Evolutionary conservation across 2,329 filamentous ascomycete genomes (phyloP).

Genomic region (Penicillium sp.): DNA sequence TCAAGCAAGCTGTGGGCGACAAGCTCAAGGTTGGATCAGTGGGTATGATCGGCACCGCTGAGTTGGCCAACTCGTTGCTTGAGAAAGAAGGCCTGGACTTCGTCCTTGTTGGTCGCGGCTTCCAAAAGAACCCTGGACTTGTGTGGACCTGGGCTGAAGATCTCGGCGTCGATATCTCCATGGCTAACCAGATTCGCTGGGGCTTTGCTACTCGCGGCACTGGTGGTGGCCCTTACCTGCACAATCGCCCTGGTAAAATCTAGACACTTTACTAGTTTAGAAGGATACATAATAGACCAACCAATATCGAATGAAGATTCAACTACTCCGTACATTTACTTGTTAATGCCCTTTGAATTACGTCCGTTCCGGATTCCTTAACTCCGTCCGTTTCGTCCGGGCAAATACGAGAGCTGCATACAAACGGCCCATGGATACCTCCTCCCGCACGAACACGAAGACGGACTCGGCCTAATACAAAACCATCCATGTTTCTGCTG

Average conservation of each 20-base stretch:
- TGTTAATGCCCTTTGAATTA: background rate
- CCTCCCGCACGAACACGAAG: background rate
- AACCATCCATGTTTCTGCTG: background rate
- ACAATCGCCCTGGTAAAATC: slow-evolving; percentile 19
- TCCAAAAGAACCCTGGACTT: slow-evolving; percentile 79
- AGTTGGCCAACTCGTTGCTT: slow-evolving; percentile 66
- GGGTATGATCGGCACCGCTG: slow-evolving; percentile 70
- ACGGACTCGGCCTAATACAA: background rate
- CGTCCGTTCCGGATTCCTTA: background rate
- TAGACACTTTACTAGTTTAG: slow-evolving; percentile 1
- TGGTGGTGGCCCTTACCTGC: slow-evolving; percentile 20
- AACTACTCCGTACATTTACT: no score
- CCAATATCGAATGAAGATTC: no score
- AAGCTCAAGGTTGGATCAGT: slow-evolving; percentile 73
- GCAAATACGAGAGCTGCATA: background rate
- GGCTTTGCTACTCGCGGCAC: slow-evolving; percentile 44
- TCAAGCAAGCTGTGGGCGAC: slow-evolving; percentile 74
- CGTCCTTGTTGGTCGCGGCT: slow-evolving; percentile 73
- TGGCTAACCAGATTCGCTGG: slow-evolving; percentile 72
- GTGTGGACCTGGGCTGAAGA: slow-evolving; percentile 73
- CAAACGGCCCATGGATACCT: background rate
- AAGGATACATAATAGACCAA: background rate
- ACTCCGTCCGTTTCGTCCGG: slow-evolving; percentile 3
- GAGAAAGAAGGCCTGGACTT: slow-evolving; percentile 63
- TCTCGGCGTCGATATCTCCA: slow-evolving; percentile 69